These are phyloP conservation scores for Penicillium paneum DNA, from an alignment of 2,329 filamentous ascomycete species.

Conservation along the genomic window DNA sequence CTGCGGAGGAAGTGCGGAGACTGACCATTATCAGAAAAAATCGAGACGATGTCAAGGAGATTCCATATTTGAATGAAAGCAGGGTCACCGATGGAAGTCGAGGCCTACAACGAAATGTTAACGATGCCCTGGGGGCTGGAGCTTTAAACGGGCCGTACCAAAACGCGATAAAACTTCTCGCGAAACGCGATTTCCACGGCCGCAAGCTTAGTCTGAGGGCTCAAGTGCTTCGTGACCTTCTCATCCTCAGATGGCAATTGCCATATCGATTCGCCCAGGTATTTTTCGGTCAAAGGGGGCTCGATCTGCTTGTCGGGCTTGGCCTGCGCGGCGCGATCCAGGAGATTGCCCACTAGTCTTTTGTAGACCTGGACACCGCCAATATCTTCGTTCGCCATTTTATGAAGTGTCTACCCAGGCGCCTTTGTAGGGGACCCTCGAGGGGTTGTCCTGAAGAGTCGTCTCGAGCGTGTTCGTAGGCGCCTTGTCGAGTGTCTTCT, in stretches of 20 bases:
- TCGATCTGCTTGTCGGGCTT: constrained; percentile 65
- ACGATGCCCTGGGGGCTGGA: neutral
- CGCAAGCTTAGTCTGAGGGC: constrained; percentile 57
- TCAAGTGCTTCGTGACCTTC: constrained; percentile 37
- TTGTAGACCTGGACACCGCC: constrained; percentile 46
- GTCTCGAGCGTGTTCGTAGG: neutral
- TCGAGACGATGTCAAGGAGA: constrained; percentile 83
- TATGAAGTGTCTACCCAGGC: constrained; percentile 5
- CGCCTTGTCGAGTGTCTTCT: neutral
- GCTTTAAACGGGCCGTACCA: constrained; percentile 56
- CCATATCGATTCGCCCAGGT: constrained; percentile 47
- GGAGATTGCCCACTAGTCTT: constrained; percentile 55
- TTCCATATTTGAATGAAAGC: constrained; percentile 87
- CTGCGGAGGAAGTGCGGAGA: constrained; percentile 31
- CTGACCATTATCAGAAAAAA: constrained; percentile 77
- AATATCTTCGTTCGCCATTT: constrained; percentile 35
- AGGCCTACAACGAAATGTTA: constrained; percentile 53
- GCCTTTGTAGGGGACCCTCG: neutral
- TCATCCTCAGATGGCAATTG: constrained; percentile 33
- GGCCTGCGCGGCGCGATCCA: constrained; percentile 56
- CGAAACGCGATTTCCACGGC: constrained; percentile 81
- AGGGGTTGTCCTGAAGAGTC: neutral
- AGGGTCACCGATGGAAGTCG: constrained; percentile 70
- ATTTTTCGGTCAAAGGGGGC: constrained; percentile 68
- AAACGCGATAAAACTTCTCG: constrained; percentile 71